Percentiles rank a stretch among this genome's conserved stretches.
Conservation (phyloP, 225 moss, liverwort and hornwort genomes). For the Lunularia cruciata region DNA sequence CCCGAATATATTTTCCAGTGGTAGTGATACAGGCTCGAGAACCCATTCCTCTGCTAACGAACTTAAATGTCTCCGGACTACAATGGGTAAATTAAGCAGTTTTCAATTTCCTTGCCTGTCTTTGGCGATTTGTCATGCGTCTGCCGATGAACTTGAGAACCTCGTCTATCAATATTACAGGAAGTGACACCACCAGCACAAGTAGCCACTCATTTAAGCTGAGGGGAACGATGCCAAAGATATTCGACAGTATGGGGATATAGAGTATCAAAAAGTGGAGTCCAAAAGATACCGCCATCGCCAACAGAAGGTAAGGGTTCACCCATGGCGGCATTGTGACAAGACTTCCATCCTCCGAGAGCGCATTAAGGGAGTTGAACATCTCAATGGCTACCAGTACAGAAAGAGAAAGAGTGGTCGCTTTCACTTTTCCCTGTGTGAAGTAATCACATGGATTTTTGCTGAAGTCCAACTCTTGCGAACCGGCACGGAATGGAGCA, state of each 20-base stretch:
- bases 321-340: conserved; percentile 94
- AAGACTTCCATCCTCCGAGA: conserved; percentile 87
- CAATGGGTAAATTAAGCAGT: conserved; percentile 20
- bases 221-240: conserved; percentile 88
- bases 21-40: conserved; percentile 13
- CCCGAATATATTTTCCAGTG: not conserved
- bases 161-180: conserved; percentile 88
- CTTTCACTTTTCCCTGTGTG: conserved; percentile 86
- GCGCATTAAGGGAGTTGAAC: conserved; percentile 94
- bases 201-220: conserved; percentile 90
- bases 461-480: conserved; percentile 61
- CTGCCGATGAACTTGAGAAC: conserved; percentile 87
- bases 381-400: conserved; percentile 92
- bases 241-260: conserved; percentile 68
- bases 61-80: not conserved
- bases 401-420: conserved; percentile 80
- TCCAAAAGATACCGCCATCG: conserved; percentile 71
- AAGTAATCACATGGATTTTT: conserved; percentile 94
- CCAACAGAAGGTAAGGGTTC: conserved; percentile 80
- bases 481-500: conserved; percentile 77
- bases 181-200: conserved; percentile 76
- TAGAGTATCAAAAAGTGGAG: conserved; percentile 89
- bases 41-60: conserved; percentile 15
- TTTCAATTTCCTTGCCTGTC: conserved; percentile 63
- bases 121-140: conserved; percentile 61